Percentiles rank a stretch among this genome's conserved stretches.
phyloP scores from a whole-genome alignment of 1,139 yeast genomes.

The Suhomyces maxii region DNA sequence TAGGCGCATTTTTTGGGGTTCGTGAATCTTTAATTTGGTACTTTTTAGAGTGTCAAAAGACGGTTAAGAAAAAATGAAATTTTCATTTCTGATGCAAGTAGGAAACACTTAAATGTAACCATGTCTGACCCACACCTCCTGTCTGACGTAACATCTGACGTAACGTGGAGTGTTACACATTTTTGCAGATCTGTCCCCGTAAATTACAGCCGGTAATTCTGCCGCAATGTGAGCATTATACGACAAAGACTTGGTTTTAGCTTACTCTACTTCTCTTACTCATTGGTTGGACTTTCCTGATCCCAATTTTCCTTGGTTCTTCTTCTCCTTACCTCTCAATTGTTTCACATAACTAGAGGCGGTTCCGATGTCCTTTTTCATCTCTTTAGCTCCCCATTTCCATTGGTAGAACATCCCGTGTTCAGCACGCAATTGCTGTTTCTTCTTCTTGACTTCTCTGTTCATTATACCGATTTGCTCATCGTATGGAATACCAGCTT shows the following conservation, averaged over 20 bases:
- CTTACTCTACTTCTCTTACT: neutral
- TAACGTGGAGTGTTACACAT: too few relatives aligned
- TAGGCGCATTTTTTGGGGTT: too few relatives aligned
- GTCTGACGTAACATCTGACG: too few relatives aligned
- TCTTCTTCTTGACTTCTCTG: constrained; percentile 41
- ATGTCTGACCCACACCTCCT: too few relatives aligned
- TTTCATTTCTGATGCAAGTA: too few relatives aligned
- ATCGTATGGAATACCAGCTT: constrained; percentile 72
- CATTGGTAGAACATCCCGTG: constrained; percentile 44
- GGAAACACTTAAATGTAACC: too few relatives aligned
- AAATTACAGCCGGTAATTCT: too few relatives aligned
- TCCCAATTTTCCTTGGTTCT: constrained; percentile 8
- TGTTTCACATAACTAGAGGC: constrained; percentile 20
- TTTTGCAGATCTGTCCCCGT: too few relatives aligned
- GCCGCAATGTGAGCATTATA: neutral
- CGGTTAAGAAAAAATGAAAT: too few relatives aligned
- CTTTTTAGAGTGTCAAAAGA: too few relatives aligned
- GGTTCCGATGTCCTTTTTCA: constrained; percentile 29
- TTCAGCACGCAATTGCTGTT: constrained; percentile 36
- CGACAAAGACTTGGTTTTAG: too few relatives aligned
- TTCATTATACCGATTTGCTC: constrained; percentile 46
- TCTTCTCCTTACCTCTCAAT: constrained; percentile 5
- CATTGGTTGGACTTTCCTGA: constrained; percentile 2
- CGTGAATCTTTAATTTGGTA: too few relatives aligned
- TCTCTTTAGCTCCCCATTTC: constrained; percentile 39